Evolutionary conservation across 2,329 filamentous ascomycete species (phyloP).

Genomic region (Cladosporium austrohemisphaericum): DNA sequence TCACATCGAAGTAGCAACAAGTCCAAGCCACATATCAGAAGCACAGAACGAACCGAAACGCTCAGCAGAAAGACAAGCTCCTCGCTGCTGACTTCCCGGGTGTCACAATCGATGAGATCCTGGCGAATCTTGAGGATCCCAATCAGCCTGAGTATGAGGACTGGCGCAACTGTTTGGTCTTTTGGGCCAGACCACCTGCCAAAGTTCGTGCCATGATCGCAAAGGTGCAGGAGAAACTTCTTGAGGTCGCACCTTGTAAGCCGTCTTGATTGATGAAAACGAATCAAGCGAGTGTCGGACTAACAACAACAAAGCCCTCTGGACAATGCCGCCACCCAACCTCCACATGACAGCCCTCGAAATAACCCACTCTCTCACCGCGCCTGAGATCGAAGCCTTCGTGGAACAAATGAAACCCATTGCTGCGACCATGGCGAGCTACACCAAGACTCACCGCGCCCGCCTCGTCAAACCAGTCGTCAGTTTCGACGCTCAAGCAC

Average conservation of each 20-base stretch:
- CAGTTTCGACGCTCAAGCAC: constrained; percentile 78
- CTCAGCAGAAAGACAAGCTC: constrained; percentile 70
- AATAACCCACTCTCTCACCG: constrained; percentile 72
- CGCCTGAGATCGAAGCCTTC: constrained; percentile 36
- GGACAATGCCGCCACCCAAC: constrained; percentile 75
- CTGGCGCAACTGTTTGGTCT: constrained; percentile 73
- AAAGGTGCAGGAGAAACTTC: constrained; percentile 61
- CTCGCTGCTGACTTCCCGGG: constrained; percentile 64
- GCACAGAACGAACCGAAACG: constrained; percentile 73
- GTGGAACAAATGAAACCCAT: constrained; percentile 38
- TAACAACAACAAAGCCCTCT: constrained; percentile 56
- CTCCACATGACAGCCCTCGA: constrained; percentile 87
- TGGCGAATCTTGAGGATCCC: constrained; percentile 65
- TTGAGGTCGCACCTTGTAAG: constrained; percentile 68
- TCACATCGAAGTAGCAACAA: constrained; percentile 46
- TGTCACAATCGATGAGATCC: constrained; percentile 70
- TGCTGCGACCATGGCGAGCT: constrained; percentile 60
- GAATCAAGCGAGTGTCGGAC: neutral
- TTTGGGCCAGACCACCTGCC: constrained; percentile 80
- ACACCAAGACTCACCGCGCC: constrained; percentile 63
- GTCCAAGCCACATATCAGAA: constrained; percentile 69
- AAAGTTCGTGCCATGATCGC: constrained; percentile 65
- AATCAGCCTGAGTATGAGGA: constrained; percentile 67
- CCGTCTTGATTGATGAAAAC: constrained; percentile 17
- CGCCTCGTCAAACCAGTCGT: constrained; percentile 78